Percentiles rank a stretch among this genome's conserved stretches.
Evolutionary conservation across 179 eudicot genomes (phyloP).

Genomic region (Corrigiola litoralis): DNA sequence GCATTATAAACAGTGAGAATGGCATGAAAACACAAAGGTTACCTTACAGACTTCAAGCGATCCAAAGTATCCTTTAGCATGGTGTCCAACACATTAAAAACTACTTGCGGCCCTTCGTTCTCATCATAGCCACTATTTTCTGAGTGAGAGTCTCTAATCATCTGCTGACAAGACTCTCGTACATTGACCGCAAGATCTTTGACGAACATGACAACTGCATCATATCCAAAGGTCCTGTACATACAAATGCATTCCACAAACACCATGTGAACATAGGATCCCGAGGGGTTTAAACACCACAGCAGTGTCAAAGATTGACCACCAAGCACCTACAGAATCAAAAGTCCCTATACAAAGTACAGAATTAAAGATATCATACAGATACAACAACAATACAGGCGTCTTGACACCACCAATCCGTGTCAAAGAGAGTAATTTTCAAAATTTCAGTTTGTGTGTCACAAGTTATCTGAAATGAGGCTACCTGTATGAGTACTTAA

Average conservation of each 20-base stretch:
- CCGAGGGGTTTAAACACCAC: background rate
- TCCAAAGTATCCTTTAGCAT: slow-evolving; percentile 57
- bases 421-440: no score
- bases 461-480: no score
- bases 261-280: background rate
- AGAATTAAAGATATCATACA: no score
- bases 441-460: no score
- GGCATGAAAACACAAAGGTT: background rate
- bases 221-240: slow-evolving; percentile 31
- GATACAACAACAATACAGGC: no score
- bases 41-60: slow-evolving; percentile 58
- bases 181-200: slow-evolving; percentile 31
- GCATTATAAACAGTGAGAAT: background rate
- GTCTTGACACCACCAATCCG: no score
- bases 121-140: slow-evolving; percentile 24
- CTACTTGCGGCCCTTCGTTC: slow-evolving; percentile 38
- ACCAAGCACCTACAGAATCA: no score
- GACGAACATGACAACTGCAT: slow-evolving; percentile 26
- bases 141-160: slow-evolving; percentile 19
- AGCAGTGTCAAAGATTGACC: background rate
- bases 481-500: no score
- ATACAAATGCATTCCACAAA: slow-evolving; percentile 1
- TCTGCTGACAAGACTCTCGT: slow-evolving; percentile 31
- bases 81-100: slow-evolving; percentile 55
- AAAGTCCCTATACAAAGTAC: no score